Evolutionary conservation across 106 monocot species (phyloP).

Genomic region (Hemerocallis citrina): DNA sequence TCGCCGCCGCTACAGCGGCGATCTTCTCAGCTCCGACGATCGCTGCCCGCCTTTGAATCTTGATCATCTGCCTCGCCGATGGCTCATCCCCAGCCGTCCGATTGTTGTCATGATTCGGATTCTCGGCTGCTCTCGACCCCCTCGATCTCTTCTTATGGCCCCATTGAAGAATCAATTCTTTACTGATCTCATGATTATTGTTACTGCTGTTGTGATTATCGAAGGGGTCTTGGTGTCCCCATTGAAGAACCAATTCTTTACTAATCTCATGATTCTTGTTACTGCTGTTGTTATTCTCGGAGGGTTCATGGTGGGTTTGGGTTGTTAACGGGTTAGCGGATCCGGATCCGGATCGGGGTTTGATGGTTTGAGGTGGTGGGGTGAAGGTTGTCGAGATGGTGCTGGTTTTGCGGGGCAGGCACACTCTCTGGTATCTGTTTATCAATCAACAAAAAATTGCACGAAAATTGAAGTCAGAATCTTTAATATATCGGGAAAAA

Average conservation of each 20-base stretch:
- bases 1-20: not conserved
- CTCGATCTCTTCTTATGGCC: conserved; percentile 1
- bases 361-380: not conserved
- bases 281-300: too few species aligned
- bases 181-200: not conserved
- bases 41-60: not conserved
- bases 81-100: not conserved
- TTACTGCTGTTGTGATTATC: too few species aligned
- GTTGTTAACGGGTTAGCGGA: not conserved
- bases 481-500: too few species aligned
- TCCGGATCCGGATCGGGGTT: conserved; percentile 4
- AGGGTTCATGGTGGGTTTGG: not conserved
- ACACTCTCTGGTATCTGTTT: conserved; percentile 5
- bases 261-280: too few species aligned
- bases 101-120: too few species aligned
- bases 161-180: not conserved
- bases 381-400: not conserved
- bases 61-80: not conserved
- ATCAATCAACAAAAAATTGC: too few species aligned
- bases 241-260: too few species aligned
- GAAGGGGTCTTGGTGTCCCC: too few species aligned
- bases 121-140: not conserved
- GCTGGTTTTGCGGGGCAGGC: not conserved
- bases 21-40: not conserved
- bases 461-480: too few species aligned